These are phyloP conservation scores for Tolypocladium ovalisporum DNA, from an alignment of 2,329 filamentous ascomycete genomes.

Conservation along the genomic window DNA sequence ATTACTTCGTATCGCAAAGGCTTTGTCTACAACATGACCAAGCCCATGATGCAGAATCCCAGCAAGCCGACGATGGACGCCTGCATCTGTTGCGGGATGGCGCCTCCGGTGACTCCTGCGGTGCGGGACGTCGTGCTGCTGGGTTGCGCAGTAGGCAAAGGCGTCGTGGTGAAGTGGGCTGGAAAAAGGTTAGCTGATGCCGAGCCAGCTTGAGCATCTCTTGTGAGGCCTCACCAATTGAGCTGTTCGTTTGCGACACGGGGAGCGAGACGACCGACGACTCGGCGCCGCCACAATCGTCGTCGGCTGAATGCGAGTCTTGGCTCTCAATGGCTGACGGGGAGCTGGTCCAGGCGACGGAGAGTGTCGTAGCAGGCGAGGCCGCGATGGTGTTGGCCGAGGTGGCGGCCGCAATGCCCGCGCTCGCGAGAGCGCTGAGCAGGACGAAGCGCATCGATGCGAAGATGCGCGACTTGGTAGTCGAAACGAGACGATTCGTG, in stretches of 20 bases:
- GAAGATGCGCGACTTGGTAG: too few species aligned
- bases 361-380: slow-evolving; percentile 1
- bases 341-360: slow-evolving; percentile 1
- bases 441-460: slow-evolving; percentile 9
- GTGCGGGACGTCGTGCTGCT: slow-evolving; percentile 16
- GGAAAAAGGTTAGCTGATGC: slow-evolving; percentile 1
- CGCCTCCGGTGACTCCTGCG: slow-evolving; percentile 19
- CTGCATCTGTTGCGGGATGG: slow-evolving; percentile 20
- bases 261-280: not conserved
- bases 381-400: slow-evolving; percentile 4
- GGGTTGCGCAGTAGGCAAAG: slow-evolving; percentile 7
- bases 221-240: not conserved
- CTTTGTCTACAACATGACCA: slow-evolving; percentile 19
- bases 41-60: slow-evolving; percentile 24
- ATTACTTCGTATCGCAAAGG: slow-evolving; percentile 3
- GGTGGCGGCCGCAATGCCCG: slow-evolving; percentile 6
- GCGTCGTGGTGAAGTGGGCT: slow-evolving; percentile 3
- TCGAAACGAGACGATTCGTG: too few species aligned
- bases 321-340: not conserved
- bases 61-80: slow-evolving; percentile 22
- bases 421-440: slow-evolving; percentile 5
- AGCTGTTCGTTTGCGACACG: not conserved
- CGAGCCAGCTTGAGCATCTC: not conserved
- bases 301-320: not conserved
- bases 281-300: not conserved